Evolutionary conservation across 305 asterid species (phyloP).

Genomic region (Plantago coronopus): DNA sequence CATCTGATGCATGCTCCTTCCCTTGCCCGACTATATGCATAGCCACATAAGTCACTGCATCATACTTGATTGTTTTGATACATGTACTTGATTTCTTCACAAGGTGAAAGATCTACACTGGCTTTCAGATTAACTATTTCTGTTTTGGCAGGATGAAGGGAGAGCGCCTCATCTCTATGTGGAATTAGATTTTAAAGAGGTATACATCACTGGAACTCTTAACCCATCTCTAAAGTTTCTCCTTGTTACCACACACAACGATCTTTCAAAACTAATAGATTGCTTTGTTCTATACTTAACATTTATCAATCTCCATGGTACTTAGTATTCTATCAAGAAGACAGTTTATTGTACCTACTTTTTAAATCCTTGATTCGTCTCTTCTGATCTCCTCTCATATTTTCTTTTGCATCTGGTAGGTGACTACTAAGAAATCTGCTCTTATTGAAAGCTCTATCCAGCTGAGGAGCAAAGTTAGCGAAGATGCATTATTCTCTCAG

Average conservation of each 20-base stretch:
- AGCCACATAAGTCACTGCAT: no score
- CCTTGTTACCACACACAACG: background rate
- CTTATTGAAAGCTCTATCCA: constrained; percentile 61
- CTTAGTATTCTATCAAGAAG: constrained; percentile 7
- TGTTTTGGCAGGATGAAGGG: constrained; percentile 54
- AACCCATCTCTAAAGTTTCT: no score
- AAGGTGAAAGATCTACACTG: constrained; percentile 2
- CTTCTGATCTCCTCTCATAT: constrained; percentile 18
- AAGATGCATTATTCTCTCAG: constrained; percentile 63
- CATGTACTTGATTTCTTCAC: background rate
- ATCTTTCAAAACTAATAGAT: constrained; percentile 8
- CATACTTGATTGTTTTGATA: background rate
- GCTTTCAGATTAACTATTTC: constrained; percentile 21
- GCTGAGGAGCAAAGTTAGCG: constrained; percentile 79
- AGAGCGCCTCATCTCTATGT: constrained; percentile 62
- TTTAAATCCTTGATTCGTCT: constrained; percentile 3
- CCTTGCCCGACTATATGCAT: background rate
- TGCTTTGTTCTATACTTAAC: constrained; percentile 14
- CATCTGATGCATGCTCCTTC: constrained; percentile 2
- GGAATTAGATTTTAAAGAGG: constrained; percentile 95
- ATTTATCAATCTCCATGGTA: constrained; percentile 4
- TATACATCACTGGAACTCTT: constrained; percentile 5
- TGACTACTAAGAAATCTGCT: constrained; percentile 84
- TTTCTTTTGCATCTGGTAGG: constrained; percentile 38
- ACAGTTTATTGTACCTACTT: constrained; percentile 6